phyloP scores from a whole-genome alignment of 2,329 filamentous ascomycete genomes.

The Triangularia verruculosa region DNA sequence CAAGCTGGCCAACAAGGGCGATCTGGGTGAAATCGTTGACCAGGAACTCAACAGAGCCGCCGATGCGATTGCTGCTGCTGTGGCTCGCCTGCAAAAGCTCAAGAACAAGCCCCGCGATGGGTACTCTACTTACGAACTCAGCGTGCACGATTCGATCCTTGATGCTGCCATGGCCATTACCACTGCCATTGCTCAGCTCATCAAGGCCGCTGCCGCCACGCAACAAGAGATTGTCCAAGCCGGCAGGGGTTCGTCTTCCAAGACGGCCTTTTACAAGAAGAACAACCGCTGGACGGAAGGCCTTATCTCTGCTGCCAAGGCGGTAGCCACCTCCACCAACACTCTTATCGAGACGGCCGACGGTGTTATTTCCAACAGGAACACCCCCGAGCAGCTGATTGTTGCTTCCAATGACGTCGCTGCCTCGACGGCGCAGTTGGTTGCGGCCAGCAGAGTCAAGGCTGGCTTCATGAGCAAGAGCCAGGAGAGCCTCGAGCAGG shows the following conservation, averaged over 20 bases:
- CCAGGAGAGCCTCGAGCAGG: conserved; percentile 85
- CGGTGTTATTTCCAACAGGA: conserved; percentile 86
- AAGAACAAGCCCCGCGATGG: conserved; percentile 95
- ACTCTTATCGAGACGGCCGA: conserved; percentile 97
- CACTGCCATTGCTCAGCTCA: conserved; percentile 87
- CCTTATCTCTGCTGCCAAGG: conserved; percentile 94
- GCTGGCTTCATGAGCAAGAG: conserved; percentile 97
- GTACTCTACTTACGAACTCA: conserved; percentile 93
- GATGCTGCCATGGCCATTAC: conserved; percentile 92
- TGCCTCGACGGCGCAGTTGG: conserved; percentile 91
- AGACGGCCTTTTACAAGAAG: conserved; percentile 98
- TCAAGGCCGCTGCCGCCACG: conserved; percentile 88
- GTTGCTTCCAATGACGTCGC: conserved; percentile 97
- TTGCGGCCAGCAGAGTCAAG: conserved; percentile 93
- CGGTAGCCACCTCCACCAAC: conserved; percentile 89
- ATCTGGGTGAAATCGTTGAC: conserved; percentile 91
- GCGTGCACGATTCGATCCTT: conserved; percentile 92
- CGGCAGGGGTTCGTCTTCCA: conserved; percentile 80
- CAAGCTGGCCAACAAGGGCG: conserved; percentile 76
- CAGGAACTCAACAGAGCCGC: conserved; percentile 88
- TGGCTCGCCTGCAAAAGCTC: conserved; percentile 82
- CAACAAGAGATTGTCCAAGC: conserved; percentile 97
- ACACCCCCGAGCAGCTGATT: conserved; percentile 94
- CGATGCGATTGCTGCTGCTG: conserved; percentile 89
- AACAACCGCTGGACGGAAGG: conserved; percentile 99